Percentiles rank a stretch among this genome's conserved stretches.
phyloP scores from a whole-genome alignment of 805 yeast species.

The Wickerhamiella sergipiensis region DNA sequence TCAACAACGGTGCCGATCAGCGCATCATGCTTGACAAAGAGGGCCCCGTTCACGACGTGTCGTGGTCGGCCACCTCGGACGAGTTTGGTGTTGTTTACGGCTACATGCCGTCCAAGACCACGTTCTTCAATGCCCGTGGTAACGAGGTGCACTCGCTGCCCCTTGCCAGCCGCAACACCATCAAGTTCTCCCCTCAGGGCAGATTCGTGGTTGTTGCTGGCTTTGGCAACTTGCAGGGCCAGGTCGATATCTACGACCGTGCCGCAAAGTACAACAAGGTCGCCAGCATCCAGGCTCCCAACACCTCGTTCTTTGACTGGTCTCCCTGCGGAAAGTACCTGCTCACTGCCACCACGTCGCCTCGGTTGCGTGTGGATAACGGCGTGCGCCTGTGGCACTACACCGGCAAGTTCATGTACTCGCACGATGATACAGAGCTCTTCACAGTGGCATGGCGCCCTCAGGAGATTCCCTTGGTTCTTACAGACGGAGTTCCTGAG shows the following conservation, averaged over 20 bases:
- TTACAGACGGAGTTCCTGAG: conserved; percentile 35
- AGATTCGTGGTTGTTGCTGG: conserved; percentile 88
- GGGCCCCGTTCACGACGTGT: conserved; percentile 94
- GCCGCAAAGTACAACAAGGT: conserved; percentile 70
- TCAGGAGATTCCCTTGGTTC: conserved; percentile 39
- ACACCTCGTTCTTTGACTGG: conserved; percentile 96
- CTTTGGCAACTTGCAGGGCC: conserved; percentile 94
- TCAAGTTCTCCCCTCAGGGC: conserved; percentile 88
- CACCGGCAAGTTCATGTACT: conserved; percentile 65
- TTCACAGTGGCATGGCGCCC: conserved; percentile 78
- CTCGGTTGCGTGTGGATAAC: conserved; percentile 92
- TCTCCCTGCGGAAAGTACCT: conserved; percentile 91
- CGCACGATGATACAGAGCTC: conserved; percentile 70
- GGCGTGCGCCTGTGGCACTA: conserved; percentile 91
- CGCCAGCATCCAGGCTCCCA: conserved; percentile 75
- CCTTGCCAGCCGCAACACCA: conserved; percentile 77
- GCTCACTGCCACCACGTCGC: conserved; percentile 92
- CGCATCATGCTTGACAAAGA: conserved; percentile 78
- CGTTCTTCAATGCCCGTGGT: conserved; percentile 91
- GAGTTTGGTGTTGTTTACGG: conserved; percentile 98
- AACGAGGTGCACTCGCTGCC: conserved; percentile 72
- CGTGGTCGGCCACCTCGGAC: conserved; percentile 93
- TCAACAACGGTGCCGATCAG: conserved; percentile 70
- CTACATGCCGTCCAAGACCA: conserved; percentile 91
- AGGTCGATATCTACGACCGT: conserved; percentile 89